A percentile compares a stretch with the other conserved stretches of the same genome.
phyloP scores from a whole-genome alignment of 345 rosid genomes.

The sweet orange (Citrus sinensis) region DVS_A1.0 CM039167.1:7651501-7652000 shows the following conservation, averaged over 20 bases:
- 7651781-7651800: conserved; percentile 86
- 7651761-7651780: conserved; percentile 83
- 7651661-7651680: conserved; percentile 8
- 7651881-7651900: neutral
- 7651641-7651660: neutral
- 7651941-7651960: neutral
- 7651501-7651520: neutral
- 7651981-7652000: neutral
- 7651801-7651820: conserved; percentile 73
- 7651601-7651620: neutral
- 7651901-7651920: neutral
- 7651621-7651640: neutral
- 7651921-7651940: neutral
- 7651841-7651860: neutral
- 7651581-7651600: neutral
- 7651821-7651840: conserved; percentile 5
- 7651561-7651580: conserved; percentile 3
- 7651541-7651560: neutral
- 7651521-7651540: neutral
- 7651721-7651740: conserved; percentile 80
- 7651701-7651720: conserved; percentile 85
- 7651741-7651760: conserved; percentile 82
- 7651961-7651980: neutral
- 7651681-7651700: conserved; percentile 14
- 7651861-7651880: neutral